Conservation (phyloP, 148 eudicot species). For the Simmondsia chinensis region DNA sequence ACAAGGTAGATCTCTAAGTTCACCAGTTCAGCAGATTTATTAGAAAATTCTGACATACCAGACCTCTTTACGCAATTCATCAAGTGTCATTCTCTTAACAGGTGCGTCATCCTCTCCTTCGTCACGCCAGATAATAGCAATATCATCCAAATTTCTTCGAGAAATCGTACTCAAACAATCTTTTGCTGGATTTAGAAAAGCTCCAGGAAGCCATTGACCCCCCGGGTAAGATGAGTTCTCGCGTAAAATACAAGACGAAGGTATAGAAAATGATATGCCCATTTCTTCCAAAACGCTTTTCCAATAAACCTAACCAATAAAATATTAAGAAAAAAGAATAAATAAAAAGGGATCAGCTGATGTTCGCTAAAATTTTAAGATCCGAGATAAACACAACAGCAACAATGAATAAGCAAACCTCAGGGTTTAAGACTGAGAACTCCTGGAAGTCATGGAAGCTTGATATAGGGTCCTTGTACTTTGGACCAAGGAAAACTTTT, state of each 20-base stretch:
- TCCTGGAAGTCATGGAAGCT: slow-evolving; percentile 76
- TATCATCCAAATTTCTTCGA: slow-evolving; percentile 47
- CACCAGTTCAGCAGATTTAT: neutral
- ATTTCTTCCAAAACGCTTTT: slow-evolving; percentile 58
- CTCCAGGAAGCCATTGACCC: slow-evolving; percentile 91
- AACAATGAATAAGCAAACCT: slow-evolving; percentile 37
- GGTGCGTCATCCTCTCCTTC: slow-evolving; percentile 73
- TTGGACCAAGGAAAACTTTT: slow-evolving; percentile 51
- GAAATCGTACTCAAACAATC: slow-evolving; percentile 51
- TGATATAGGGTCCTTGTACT: slow-evolving; percentile 67
- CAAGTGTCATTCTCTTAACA: slow-evolving; percentile 50
- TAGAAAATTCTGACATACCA: slow-evolving; percentile 42
- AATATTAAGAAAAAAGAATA: neutral
- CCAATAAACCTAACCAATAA: slow-evolving; percentile 62
- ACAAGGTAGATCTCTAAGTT: neutral
- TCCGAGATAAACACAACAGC: neutral
- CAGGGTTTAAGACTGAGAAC: slow-evolving; percentile 74
- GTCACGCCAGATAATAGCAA: slow-evolving; percentile 68
- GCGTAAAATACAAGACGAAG: slow-evolving; percentile 51
- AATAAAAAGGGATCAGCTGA: neutral
- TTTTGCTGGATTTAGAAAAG: slow-evolving; percentile 62
- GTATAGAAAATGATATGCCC: slow-evolving; percentile 48
- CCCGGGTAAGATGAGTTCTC: slow-evolving; percentile 66
- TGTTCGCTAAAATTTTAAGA: neutral
- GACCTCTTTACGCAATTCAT: slow-evolving; percentile 60